A percentile compares a stretch with the other conserved stretches of the same genome.
Conservation (phyloP, 495 filamentous ascomycete species). For the Xylaria longipes region DNA sequence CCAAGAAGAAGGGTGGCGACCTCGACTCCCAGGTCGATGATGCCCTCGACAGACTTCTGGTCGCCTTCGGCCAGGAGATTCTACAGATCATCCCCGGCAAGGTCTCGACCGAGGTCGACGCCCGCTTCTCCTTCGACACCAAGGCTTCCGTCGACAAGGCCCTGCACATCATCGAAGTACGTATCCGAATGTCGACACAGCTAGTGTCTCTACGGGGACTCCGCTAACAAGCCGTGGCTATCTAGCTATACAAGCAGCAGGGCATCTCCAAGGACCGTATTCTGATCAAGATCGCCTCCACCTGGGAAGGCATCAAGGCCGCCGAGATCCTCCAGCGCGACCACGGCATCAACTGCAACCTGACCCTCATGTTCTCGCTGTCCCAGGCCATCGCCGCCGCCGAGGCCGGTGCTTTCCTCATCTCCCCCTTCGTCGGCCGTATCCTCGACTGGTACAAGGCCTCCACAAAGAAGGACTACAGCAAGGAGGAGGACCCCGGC, state of each 20-base stretch:
- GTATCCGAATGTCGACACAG: slow-evolving; percentile 31
- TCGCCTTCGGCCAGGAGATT: slow-evolving; percentile 98
- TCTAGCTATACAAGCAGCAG: slow-evolving; percentile 86
- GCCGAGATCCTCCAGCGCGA: slow-evolving; percentile 91
- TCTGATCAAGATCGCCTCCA: slow-evolving; percentile 88
- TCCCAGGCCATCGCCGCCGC: slow-evolving; percentile 95
- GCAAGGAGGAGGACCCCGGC: slow-evolving; percentile 88
- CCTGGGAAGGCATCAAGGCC: slow-evolving; percentile 98
- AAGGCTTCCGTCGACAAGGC: slow-evolving; percentile 94
- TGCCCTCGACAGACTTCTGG: slow-evolving; percentile 89
- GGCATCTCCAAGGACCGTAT: slow-evolving; percentile 93
- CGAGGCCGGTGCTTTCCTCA: slow-evolving; percentile 96
- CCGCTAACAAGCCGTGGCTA: slow-evolving; percentile 21
- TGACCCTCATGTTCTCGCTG: slow-evolving; percentile 98
- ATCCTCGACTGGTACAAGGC: slow-evolving; percentile 99
- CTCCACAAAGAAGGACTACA: slow-evolving; percentile 89
- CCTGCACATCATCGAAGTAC: slow-evolving; percentile 92
- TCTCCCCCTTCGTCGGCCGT: slow-evolving; percentile 98
- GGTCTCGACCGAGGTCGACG: slow-evolving; percentile 98
- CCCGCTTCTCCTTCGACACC: slow-evolving; percentile 93
- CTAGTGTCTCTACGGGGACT: background rate
- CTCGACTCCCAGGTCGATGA: slow-evolving; percentile 80
- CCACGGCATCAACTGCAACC: slow-evolving; percentile 95
- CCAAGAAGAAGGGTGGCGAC: slow-evolving; percentile 72
- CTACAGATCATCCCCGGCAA: slow-evolving; percentile 96